Evolutionary conservation across 306 rosid genomes (phyloP), one percentile per base, ranked within the genome.

Genomic region (Citrullus amarus): DNA sequence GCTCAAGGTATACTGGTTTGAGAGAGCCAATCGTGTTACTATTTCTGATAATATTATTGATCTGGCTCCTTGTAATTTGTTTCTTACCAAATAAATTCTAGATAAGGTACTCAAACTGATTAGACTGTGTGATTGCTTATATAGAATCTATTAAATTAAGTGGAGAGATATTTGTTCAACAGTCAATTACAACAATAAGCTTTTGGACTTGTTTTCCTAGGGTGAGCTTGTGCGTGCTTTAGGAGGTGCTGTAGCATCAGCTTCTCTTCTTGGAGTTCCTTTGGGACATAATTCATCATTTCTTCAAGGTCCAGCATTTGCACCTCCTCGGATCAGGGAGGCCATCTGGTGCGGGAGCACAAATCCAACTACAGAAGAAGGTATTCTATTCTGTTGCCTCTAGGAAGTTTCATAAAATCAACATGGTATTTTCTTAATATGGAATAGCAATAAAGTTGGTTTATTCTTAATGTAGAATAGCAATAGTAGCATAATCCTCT

Each of bases 331-430:
- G 76, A 95, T 95, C 75, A 80, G 97, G 81, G 99, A 95, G 87
- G 99, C 99, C 54, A 95, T 95, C 79, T 92, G 97, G 99, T 95
- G 99, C 81, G 97, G 91, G 51, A 95, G 99, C 81, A 95, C 97
- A 46, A 95, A 95, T 88, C 82, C 97, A 43, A 63, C 97, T 69
- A 91, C 97, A 28, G 99, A 95, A 89, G 99, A 87, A 90, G 99
- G 99, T 91, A 79, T 30, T 44, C 14, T 28, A 14, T 78, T 32
- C 10, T 56, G 44, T 43, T 32, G 28, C 22, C 78, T 73, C 13
- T 30, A 7, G 22, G 60, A 72, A 72, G 20, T 50, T 50, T 72
- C 22, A 11, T 22, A 51, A 72, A 50, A 46, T 46, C 22, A 46
- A 50, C 20, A 50, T 4, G 2, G 44, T 30, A 46, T 73, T 13